These are phyloP conservation scores for Chaetomium globosum DNA, from an alignment of 2,329 filamentous ascomycete species.

Conservation along the genomic window DNA sequence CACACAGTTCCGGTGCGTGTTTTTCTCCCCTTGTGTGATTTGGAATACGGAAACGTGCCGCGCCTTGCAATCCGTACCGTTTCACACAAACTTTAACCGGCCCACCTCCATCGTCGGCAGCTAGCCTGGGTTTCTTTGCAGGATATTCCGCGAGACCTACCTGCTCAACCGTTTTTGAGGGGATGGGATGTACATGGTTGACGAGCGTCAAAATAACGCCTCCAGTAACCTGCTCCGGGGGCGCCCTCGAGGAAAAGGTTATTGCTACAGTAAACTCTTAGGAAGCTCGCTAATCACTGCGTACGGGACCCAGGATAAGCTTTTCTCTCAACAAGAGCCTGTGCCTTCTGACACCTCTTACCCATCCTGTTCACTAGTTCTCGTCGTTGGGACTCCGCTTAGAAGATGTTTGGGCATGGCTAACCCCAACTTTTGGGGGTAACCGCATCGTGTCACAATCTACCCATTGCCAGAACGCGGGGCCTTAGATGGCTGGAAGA, in stretches of 20 bases:
- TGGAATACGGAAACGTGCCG: conserved; percentile 28
- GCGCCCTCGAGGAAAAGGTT: not conserved
- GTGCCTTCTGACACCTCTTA: not conserved
- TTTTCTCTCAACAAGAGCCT: not conserved
- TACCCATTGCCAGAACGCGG: conserved; percentile 23
- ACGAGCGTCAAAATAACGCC: not conserved
- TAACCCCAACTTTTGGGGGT: conserved; percentile 18
- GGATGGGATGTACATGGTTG: not conserved
- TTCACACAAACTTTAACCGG: conserved; percentile 19
- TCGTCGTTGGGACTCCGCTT: not conserved
- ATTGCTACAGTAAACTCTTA: not conserved
- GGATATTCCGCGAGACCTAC: not conserved
- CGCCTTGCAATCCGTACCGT: conserved; percentile 21
- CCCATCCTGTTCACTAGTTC: not conserved
- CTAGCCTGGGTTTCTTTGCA: conserved; percentile 22
- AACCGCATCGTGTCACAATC: conserved; percentile 26
- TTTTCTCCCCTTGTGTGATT: conserved; percentile 27
- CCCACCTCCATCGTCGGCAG: conserved; percentile 15
- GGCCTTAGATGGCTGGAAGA: conserved; percentile 15
- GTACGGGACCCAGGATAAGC: not conserved
- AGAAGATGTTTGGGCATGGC: too few relatives aligned
- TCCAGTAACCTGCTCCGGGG: not conserved
- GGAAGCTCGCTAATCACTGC: not conserved
- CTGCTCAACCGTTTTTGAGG: not conserved
- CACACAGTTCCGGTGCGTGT: conserved; percentile 26